These are phyloP conservation scores for Pyrenochaeta sp. DNA, from an alignment of 2,329 filamentous ascomycete genomes.

Conservation along the genomic window DNA sequence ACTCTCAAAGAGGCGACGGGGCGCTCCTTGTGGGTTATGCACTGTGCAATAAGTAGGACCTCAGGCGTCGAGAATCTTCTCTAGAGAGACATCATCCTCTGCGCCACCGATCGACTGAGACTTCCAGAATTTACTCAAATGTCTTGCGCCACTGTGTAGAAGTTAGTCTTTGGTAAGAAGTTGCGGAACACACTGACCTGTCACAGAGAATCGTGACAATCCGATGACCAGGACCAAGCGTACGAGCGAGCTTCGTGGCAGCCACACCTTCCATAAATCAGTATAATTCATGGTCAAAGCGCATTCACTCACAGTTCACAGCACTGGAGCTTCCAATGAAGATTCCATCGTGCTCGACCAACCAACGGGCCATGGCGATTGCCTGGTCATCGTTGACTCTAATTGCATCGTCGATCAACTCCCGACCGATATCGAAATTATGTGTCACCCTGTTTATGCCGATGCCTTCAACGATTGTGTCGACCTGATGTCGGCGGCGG, in stretches of 20 bases:
- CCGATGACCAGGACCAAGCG: constrained; percentile 65
- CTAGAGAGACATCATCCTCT: constrained; percentile 59
- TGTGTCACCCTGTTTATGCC: constrained; percentile 93
- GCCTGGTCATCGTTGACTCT: constrained; percentile 89
- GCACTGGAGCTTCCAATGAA: constrained; percentile 94
- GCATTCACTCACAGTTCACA: constrained; percentile 76
- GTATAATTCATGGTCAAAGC: constrained; percentile 3
- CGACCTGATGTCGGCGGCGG: constrained; percentile 85
- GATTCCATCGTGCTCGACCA: constrained; percentile 94
- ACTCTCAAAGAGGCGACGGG: not conserved
- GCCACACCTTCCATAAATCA: constrained; percentile 61
- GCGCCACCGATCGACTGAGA: constrained; percentile 69
- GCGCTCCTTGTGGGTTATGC: not conserved
- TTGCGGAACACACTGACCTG: constrained; percentile 35
- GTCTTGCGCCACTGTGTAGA: constrained; percentile 66
- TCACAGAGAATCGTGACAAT: constrained; percentile 89
- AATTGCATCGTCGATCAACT: constrained; percentile 89
- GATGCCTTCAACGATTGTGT: constrained; percentile 94
- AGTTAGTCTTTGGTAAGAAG: constrained; percentile 11
- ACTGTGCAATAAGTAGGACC: not conserved
- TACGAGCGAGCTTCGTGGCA: constrained; percentile 72
- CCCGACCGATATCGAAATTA: constrained; percentile 88
- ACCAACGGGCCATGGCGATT: constrained; percentile 90
- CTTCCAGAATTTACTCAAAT: constrained; percentile 87
- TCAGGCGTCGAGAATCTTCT: constrained; percentile 61